phyloP scores from a whole-genome alignment of 164 flowering plant genomes.

The Kingdonia uniflora region DNA sequence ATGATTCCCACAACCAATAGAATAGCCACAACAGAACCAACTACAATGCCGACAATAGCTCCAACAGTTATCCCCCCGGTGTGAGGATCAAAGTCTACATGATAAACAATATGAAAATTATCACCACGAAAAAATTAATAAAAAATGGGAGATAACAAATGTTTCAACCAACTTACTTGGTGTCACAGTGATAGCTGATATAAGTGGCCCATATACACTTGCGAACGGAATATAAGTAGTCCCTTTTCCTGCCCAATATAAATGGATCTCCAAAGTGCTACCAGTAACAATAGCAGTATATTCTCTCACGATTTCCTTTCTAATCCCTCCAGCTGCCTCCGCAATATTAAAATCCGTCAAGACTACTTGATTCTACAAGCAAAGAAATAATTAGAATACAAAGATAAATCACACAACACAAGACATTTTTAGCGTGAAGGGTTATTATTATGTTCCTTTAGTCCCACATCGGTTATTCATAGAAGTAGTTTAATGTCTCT shows the following conservation, averaged over 20 bases:
- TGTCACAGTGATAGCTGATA: slow-evolving; percentile 38
- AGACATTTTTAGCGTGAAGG: no score
- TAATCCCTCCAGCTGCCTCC: slow-evolving; percentile 24
- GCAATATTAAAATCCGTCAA: slow-evolving; percentile 9
- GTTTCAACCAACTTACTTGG: slow-evolving; percentile 43
- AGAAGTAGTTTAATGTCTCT: no score
- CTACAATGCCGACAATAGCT: not conserved
- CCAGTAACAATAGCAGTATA: slow-evolving; percentile 28
- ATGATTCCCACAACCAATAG: not conserved
- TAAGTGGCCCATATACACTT: slow-evolving; percentile 72
- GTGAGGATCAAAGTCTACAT: slow-evolving; percentile 44
- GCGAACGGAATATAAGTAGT: slow-evolving; percentile 52
- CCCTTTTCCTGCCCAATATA: slow-evolving; percentile 84
- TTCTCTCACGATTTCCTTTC: slow-evolving; percentile 17
- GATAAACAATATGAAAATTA: slow-evolving; percentile 1
- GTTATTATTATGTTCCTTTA: no score
- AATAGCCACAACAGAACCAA: not conserved
- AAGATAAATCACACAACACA: no score
- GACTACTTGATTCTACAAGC: not conserved
- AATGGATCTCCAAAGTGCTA: slow-evolving; percentile 57
- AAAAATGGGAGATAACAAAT: not conserved
- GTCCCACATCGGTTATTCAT: no score
- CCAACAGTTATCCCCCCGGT: slow-evolving; percentile 29
- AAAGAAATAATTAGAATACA: no score
- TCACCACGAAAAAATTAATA: not conserved